phyloP scores from a whole-genome alignment of 371 early-diverging fungal species.

The Apophysomyces variabilis region DNA sequence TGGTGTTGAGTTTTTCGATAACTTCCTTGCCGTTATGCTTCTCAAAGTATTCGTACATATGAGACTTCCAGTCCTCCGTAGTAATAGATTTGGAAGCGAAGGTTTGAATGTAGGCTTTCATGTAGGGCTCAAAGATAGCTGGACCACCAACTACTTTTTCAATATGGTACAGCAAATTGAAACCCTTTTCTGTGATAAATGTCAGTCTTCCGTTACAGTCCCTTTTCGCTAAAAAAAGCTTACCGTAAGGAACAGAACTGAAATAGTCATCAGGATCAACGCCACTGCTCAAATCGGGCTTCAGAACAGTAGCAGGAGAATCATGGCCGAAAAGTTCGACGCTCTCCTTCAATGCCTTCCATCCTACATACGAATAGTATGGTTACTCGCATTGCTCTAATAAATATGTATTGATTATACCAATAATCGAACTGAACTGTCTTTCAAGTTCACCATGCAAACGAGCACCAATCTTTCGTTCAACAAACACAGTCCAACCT shows the following conservation, averaged over 20 bases:
- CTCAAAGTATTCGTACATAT: constrained; percentile 75
- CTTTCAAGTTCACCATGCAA: constrained; percentile 83
- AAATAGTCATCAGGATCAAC: constrained; percentile 96
- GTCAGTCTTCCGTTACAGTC: neutral
- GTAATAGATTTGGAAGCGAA: constrained; percentile 90
- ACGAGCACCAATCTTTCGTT: constrained; percentile 88
- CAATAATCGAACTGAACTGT: constrained; percentile 91
- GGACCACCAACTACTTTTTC: constrained; percentile 89
- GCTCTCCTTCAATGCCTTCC: constrained; percentile 76
- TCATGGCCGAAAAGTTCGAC: constrained; percentile 80
- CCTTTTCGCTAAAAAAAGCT: neutral
- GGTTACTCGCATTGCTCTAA: neutral
- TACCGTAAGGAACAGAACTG: constrained; percentile 91
- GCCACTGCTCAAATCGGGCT: constrained; percentile 73
- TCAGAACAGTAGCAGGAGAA: constrained; percentile 79
- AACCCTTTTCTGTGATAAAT: constrained; percentile 78
- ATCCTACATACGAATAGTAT: constrained; percentile 39
- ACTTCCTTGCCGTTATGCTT: constrained; percentile 66
- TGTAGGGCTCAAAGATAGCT: constrained; percentile 81
- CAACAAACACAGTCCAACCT: constrained; percentile 94
- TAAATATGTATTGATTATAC: constrained; percentile 18
- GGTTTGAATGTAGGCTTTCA: constrained; percentile 81
- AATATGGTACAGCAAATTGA: constrained; percentile 90
- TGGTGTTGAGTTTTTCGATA: constrained; percentile 65
- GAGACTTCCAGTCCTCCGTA: constrained; percentile 86